These are phyloP conservation scores for Pulveroboletus sp. DNA, from an alignment of 768 basidiomycete species.

Conservation along the genomic window DNA sequence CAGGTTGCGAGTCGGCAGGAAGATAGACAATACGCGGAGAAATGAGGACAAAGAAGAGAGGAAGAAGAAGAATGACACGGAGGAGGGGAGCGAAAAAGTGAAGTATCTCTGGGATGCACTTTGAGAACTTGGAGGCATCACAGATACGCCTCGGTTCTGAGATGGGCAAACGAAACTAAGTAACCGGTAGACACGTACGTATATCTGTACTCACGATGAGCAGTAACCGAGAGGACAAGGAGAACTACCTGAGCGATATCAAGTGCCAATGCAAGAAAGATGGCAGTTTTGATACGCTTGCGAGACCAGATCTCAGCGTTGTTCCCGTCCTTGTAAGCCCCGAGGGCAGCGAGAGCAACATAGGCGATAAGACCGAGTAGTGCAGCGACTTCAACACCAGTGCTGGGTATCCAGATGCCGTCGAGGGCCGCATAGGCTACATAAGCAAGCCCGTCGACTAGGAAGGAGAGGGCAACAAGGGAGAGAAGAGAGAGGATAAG, in stretches of 20 bases:
- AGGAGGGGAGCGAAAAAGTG: conserved; percentile 56
- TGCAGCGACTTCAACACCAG: conserved; percentile 65
- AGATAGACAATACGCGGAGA: conserved; percentile 65
- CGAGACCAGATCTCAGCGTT: conserved; percentile 66
- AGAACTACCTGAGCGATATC: conserved; percentile 60
- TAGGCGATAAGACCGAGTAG: conserved; percentile 67
- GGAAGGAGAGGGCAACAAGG: conserved; percentile 64
- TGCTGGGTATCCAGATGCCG: conserved; percentile 57
- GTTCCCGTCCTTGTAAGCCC: conserved; percentile 74
- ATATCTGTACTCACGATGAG: conserved; percentile 31
- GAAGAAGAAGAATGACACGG: conserved; percentile 58
- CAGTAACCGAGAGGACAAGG: conserved; percentile 36
- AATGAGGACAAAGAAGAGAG: conserved; percentile 55
- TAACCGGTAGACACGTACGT: not conserved
- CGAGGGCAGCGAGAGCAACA: conserved; percentile 66
- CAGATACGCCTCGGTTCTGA: conserved; percentile 20
- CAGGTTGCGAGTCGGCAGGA: conserved; percentile 16
- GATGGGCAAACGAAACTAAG: not conserved
- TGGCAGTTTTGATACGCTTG: conserved; percentile 50
- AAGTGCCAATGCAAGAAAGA: conserved; percentile 49
- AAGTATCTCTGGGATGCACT: conserved; percentile 35
- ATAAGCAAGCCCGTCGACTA: conserved; percentile 74
- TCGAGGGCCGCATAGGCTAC: conserved; percentile 59
- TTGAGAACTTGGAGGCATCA: conserved; percentile 19
- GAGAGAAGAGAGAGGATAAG: conserved; percentile 70